Base-by-base conservation (phyloP, 352 stramenopile genomes). In the Phytophthora sp. region DNA sequence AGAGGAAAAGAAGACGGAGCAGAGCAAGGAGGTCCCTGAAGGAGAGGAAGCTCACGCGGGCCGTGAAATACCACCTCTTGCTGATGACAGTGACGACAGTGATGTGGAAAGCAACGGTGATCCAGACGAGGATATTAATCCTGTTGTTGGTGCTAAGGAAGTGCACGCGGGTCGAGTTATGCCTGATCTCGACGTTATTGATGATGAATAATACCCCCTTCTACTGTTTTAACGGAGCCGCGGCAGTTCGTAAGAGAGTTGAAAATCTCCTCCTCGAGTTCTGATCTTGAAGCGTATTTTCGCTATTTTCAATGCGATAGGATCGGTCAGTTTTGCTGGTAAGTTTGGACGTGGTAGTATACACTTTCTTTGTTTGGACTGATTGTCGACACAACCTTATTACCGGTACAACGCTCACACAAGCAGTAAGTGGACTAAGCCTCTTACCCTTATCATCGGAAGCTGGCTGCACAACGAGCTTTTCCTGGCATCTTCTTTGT, bases 101-200 rank as follows among this genome's bases (percentile, higher is more conserved):
- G 70, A 72, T 49, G 63, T 66, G 39, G 51, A 71, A 66, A 76
- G 44, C 54, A 57, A 67, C 20, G 53, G 39, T 0, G 63, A 77
- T 18, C 30, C 11, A 49, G 66, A 79, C 1, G 51, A 68, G 8
- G 63, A 73, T 16, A 41, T 44, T 12, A 61, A 52, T 36, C 21
- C 42, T 23, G 26, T 21, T 13, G 18, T 42, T 42, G 36, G 24
- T 27, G 56, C 4, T 3, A 53, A 57, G 15, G 71, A 68, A 23
- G 69, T 89, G 8, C 82, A 93, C 44, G 63, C 75, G 7, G 80
- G 79, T 20, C 80, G 80, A 35, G 71, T 85, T 23, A 77, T 91
- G 73, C 82, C 84, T 1, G 70, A 78, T 49, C 52, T 91, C 36
- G 78, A 82, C 45, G 76, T 77, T 13, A 74, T 83, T 20, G 71